Base-by-base conservation (phyloP, 768 basidiomycete genomes). In the Trametopsis cervina region DNA sequence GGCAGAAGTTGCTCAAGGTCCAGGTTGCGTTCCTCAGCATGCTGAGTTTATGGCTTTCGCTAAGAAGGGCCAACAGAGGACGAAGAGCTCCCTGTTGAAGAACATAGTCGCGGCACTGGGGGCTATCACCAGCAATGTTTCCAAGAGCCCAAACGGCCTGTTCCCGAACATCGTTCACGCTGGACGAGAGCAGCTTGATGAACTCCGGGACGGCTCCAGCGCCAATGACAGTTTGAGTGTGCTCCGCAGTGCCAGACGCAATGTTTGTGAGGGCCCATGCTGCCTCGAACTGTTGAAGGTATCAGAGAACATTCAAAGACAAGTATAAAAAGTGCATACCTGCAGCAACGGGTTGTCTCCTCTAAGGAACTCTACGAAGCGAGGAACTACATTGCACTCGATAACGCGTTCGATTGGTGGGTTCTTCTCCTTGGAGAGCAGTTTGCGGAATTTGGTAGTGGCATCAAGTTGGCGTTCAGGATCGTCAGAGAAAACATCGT, bases 131-230 rank as follows among this genome's bases (percentile, higher is more conserved):
- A 45, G 96, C 96, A 55, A 99, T 98, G 71, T 99, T 99, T 49
- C 96, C 96, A 51, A 99, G 77, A 18, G 96, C 96, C 96, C 95
- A 99, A 21, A 99, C 96, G 21, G 96, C 96, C 69, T 99, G 96
- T 70, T 99, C 96, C 51, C 95, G 85, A 52, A 99, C 96, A 69
- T 99, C 96, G 50, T 93, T 76, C 29, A 96, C 92, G 37, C 82
- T 73, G n/a, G 94, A 96, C 7, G 90, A 93, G 36, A 98, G 73
- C 40, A 99, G 81, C 57, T 90, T 90, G 73, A 99, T 97, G 64
- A 99, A 99, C 67, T 94, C 85, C 2, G 94, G 95, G 13, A 99
- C 94, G 21, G 96, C 94, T 52, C 85, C 82, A 13, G 94, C 89
- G 54, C 78, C 81, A 68, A 99, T 98, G 47, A 99, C 96, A 48